Base-by-base conservation (phyloP, 2,329 filamentous ascomycete genomes). In the Chrysoporthe deuterocubensis region DNA sequence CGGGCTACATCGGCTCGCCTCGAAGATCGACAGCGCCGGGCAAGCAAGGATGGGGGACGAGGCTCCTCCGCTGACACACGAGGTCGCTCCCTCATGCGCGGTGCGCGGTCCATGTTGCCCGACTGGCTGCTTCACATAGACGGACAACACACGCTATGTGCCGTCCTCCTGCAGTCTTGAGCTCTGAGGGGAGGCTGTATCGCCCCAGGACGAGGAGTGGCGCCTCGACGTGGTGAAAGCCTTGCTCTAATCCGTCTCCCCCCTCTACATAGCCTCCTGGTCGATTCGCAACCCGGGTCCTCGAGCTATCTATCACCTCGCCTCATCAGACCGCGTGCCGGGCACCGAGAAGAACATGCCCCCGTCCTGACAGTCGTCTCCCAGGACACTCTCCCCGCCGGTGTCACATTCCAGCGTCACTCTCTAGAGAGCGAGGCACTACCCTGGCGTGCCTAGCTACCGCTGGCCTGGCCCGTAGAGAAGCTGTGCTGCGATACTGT, bases 401-500 rank as follows among this genome's bases (percentile, higher is more conserved):
- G 50, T 52, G 21, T 13, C 26, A 32, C 13, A 16, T 32, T 32
- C 11, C 4, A 26, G 50, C 21, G 21, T 13, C 2, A 13, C 13
- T 34, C 26, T 5, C 13, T 4, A 14, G 21, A 54, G 11, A 54
- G 50, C 26, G 32, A 16, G 50, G 32, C 11, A 32, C 50, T 34
- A 34, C 4, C 26, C 26, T 26, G 26, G 26, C 26, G 26, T 26
- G 26, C 21, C 13, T 52, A 52, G 26, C 50, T 54, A 14, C 50
- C 26, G 8, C 16, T 14, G 40, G 57, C 11, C 57, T 40, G 14
- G 37, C 13, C 18, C 26, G n/a, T 26, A 14, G n/a, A 3, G 18
- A 26, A 43, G 40, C 2, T 26, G 3, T 26, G 57, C 21, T 70
- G 67, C n/a, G 43, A 65, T 26, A 70, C 68, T 4, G 68, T 70